Evolutionary conservation across 306 rosid species (phyloP), one percentile per base, ranked within the genome.

Genomic region (Sechiopsis laciniata): DNA sequence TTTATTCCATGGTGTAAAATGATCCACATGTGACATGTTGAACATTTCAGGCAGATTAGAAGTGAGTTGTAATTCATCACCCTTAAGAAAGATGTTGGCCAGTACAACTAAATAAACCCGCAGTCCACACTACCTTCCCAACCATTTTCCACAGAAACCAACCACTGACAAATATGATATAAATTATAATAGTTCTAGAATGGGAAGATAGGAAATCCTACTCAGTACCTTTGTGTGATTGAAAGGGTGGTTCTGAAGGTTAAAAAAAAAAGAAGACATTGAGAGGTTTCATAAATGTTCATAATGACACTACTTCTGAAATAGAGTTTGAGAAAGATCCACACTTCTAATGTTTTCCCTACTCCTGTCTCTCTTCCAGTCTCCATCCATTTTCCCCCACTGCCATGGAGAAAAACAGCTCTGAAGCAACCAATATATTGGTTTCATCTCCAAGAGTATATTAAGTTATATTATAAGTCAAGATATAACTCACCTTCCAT

Each of bases 141-240:
- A 2, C 37, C 37, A 32, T 32, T 32, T 32, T 32, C 37, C 37
- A 32, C 3, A 32, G 37, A 32, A 32, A 32, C 37, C 37, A 32
- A 32, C 37, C 5, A 3, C 37, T 32, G 37, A 32, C 2, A 32
- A 32, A 32, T 32, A 32, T 32, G 37, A 32, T 32, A 32, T 32
- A 32, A 32, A 3, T 26, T 26, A 26, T 26, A 26, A 2, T 26
- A 20, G 35, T 58, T 58, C 35, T 9, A 21, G 8, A 19, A 0
- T 16, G 21, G n/a, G 69, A 62, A 62, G 6, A 13, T 61, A 61
- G 68, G 68, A 13, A 5, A 32, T 32, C n/a, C 48, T 32, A 35
- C 69, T 63, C 69, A 63, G 52, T 2, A 63, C 70, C 46, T 63
- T 29, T 14, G 10, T 32, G 69, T 63, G 69, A 61, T n/a, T 8